These are phyloP conservation scores for Jatropha curcas DNA, from an alignment of 345 rosid species.

Conservation along the genomic window DNA sequence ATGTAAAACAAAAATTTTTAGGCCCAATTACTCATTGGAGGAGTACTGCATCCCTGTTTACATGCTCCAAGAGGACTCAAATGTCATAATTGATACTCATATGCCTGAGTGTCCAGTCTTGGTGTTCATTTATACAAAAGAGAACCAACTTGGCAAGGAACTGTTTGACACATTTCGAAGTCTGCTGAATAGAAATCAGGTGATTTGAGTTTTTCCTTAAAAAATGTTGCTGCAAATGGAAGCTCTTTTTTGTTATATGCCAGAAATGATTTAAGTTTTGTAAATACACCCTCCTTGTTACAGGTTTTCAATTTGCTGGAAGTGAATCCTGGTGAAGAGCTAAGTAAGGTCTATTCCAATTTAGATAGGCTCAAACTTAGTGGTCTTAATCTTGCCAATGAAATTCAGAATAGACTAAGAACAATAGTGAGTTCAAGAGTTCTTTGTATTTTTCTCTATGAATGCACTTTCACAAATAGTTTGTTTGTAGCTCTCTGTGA, in stretches of 20 bases:
- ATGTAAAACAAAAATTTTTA: no score
- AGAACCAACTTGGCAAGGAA: constrained; percentile 80
- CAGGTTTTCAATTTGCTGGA: constrained; percentile 73
- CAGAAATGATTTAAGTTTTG: not conserved
- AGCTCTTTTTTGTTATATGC: not conserved
- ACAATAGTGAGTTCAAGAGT: constrained; percentile 52
- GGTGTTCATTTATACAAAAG: constrained; percentile 70
- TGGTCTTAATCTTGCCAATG: constrained; percentile 44
- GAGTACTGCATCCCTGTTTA: constrained; percentile 57
- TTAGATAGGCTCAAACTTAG: constrained; percentile 54
- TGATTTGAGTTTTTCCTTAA: constrained; percentile 13
- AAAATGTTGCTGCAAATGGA: not conserved
- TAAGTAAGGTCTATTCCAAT: constrained; percentile 53
- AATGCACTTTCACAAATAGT: no score
- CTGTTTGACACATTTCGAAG: constrained; percentile 58
- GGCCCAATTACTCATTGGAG: constrained; percentile 19
- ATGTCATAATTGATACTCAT: constrained; percentile 11
- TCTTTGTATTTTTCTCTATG: no score
- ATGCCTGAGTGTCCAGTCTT: constrained; percentile 57
- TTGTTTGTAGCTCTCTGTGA: no score
- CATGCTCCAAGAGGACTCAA: constrained; percentile 42
- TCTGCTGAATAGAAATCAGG: constrained; percentile 62
- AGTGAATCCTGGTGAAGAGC: constrained; percentile 60
- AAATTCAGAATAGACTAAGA: constrained; percentile 52
- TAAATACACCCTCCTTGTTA: not conserved